Evolutionary conservation across 495 filamentous ascomycete species (phyloP).

Genomic region (Penicillium lividum): DNA sequence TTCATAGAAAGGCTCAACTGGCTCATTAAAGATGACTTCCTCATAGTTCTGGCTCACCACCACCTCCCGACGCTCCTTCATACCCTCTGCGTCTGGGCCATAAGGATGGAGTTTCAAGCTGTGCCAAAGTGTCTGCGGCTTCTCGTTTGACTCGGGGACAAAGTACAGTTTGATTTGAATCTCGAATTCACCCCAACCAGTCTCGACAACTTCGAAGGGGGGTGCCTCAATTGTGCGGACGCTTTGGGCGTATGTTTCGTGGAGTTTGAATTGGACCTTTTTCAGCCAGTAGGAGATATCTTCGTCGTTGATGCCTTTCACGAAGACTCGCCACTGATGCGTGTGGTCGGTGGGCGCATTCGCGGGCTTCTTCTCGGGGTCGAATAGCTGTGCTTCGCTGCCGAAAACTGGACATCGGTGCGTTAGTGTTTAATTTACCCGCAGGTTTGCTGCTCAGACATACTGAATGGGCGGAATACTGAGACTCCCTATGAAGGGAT

Average conservation of each 20-base stretch:
- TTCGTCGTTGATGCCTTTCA: conserved; percentile 79
- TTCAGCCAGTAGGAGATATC: conserved; percentile 95
- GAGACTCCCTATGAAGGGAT: conserved; percentile 60
- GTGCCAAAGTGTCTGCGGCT: conserved; percentile 88
- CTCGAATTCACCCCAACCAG: conserved; percentile 97
- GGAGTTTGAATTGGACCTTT: conserved; percentile 96
- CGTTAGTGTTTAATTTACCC: not conserved
- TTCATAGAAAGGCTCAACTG: conserved; percentile 85
- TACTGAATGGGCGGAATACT: conserved; percentile 73
- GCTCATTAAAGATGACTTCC: conserved; percentile 94
- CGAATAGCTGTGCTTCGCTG: conserved; percentile 73
- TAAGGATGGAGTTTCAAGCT: conserved; percentile 90
- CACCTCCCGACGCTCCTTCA: conserved; percentile 62
- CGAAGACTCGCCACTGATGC: conserved; percentile 91
- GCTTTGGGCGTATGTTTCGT: conserved; percentile 90
- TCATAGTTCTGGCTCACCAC: conserved; percentile 80
- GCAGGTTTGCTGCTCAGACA: conserved; percentile 10
- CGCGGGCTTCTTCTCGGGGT: conserved; percentile 66
- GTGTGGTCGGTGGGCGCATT: conserved; percentile 74
- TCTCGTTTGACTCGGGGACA: conserved; percentile 79
- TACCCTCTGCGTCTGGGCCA: conserved; percentile 74
- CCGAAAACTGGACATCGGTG: conserved; percentile 61
- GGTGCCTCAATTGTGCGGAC: conserved; percentile 74
- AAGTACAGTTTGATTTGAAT: conserved; percentile 93
- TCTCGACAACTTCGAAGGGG: conserved; percentile 85